Evolutionary conservation across 2,329 filamentous ascomycete species (phyloP).

Genomic region (Mycocentrospora acerina): DNA sequence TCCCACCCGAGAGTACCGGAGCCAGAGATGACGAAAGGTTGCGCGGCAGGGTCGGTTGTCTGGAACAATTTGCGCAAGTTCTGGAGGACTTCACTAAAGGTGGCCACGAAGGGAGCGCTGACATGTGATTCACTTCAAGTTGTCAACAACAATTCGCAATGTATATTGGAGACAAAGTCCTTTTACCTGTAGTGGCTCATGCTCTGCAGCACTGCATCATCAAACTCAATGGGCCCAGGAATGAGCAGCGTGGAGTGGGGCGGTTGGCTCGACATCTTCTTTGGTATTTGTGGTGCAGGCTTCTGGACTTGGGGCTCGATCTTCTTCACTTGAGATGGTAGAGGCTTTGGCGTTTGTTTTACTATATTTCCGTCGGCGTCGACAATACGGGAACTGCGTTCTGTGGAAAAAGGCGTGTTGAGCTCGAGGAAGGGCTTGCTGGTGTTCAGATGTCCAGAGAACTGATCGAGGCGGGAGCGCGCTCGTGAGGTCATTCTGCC

Average conservation of each 20-base stretch:
- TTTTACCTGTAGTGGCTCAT: slow-evolving; percentile 89
- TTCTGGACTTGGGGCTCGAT: slow-evolving; percentile 6
- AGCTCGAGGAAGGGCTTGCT: slow-evolving; percentile 58
- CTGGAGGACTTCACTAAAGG: slow-evolving; percentile 85
- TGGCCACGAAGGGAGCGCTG: slow-evolving; percentile 81
- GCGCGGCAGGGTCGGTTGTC: slow-evolving; percentile 75
- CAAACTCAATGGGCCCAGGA: slow-evolving; percentile 96
- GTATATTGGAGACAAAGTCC: too few relatives aligned
- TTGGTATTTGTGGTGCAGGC: slow-evolving; percentile 13
- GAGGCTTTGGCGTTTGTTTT: slow-evolving; percentile 6
- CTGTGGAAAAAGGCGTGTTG: slow-evolving; percentile 65
- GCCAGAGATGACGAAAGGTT: slow-evolving; percentile 91
- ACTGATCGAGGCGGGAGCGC: slow-evolving; percentile 58
- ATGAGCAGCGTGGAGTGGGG: slow-evolving; percentile 80
- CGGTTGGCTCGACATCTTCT: slow-evolving; percentile 58
- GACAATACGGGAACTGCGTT: slow-evolving; percentile 53
- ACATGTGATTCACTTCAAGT: slow-evolving; percentile 83
- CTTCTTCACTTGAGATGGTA: slow-evolving; percentile 9
- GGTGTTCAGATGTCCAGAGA: slow-evolving; percentile 63
- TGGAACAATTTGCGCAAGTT: slow-evolving; percentile 94
- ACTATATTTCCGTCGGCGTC: slow-evolving; percentile 54
- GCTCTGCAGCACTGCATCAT: slow-evolving; percentile 91
- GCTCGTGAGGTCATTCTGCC: slow-evolving; percentile 40
- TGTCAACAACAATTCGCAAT: slow-evolving; percentile 7
- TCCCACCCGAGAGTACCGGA: slow-evolving; percentile 98